A percentile compares a stretch with the other conserved stretches of the same genome.
Evolutionary conservation across 2,329 filamentous ascomycete genomes (phyloP).

Genomic region (Aspergillus sp.): DNA sequence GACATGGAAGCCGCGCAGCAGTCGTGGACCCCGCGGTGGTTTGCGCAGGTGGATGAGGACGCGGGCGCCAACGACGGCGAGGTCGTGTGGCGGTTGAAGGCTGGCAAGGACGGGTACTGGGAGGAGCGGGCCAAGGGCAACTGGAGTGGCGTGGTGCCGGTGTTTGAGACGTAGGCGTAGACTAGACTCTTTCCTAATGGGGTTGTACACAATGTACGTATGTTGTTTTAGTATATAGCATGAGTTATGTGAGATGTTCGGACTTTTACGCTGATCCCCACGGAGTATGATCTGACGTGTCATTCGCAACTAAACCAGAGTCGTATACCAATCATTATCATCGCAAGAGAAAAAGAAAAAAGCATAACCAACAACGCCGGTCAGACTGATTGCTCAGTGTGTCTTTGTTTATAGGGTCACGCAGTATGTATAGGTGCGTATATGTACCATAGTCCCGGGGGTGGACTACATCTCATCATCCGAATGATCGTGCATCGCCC

Average conservation of each 20-base stretch:
- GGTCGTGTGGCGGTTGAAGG: constrained; percentile 66
- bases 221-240: too few relatives aligned
- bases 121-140: constrained; percentile 69
- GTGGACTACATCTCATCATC: constrained; percentile 21
- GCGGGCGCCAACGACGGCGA: constrained; percentile 34
- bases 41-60: constrained; percentile 62
- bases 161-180: constrained; percentile 43
- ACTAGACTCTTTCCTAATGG: too few relatives aligned
- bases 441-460: not conserved
- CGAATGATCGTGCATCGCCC: constrained; percentile 25
- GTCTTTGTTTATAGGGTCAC: not conserved
- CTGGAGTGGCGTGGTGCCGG: constrained; percentile 60
- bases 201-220: too few relatives aligned
- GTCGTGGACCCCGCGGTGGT: constrained; percentile 76
- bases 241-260: too few relatives aligned
- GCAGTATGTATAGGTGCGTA: too few relatives aligned
- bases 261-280: too few relatives aligned
- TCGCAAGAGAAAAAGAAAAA: too few relatives aligned
- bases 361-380: too few relatives aligned
- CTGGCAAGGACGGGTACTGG: constrained; percentile 89
- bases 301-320: too few relatives aligned
- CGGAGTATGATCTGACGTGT: too few relatives aligned
- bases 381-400: not conserved
- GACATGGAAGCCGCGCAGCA: constrained; percentile 74
- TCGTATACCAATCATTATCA: too few relatives aligned